Percentiles rank a stretch among this genome's conserved stretches.
These are phyloP conservation scores for Aechmea fasciata DNA, from an alignment of 176 grass and related monocot species.

Conservation along the genomic window DNA sequence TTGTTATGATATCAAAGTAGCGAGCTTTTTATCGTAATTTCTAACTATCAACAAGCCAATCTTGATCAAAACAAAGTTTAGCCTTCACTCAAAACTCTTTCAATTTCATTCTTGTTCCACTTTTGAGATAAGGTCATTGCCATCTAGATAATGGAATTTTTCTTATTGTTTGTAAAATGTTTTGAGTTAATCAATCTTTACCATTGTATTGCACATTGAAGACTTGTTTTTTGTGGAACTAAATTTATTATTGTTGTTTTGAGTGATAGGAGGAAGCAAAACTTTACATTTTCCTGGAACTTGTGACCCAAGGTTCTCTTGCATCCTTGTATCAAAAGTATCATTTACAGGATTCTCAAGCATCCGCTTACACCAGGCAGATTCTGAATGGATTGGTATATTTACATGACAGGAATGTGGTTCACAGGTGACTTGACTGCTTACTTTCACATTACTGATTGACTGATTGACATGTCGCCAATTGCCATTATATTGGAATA, in stretches of 20 bases:
- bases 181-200: not conserved
- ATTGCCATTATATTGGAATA: not conserved
- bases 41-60: not conserved
- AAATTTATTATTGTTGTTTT: not conserved
- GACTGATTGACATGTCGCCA: too few species aligned
- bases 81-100: not conserved
- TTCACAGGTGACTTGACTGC: slow-evolving; percentile 56
- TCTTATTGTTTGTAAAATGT: not conserved
- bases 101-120: not conserved
- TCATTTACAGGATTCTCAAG: slow-evolving; percentile 64
- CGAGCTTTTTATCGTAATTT: not conserved
- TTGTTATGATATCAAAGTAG: not conserved
- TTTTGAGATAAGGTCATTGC: not conserved
- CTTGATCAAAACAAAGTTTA: not conserved
- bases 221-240: not conserved
- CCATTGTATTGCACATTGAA: not conserved
- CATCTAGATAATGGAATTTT: not conserved
- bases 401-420: slow-evolving; percentile 64
- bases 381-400: slow-evolving; percentile 81
- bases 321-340: slow-evolving; percentile 78
- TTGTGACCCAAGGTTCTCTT: slow-evolving; percentile 93
- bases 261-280: slow-evolving; percentile 50
- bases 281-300: slow-evolving; percentile 91
- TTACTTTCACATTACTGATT: not conserved
- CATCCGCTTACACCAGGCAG: slow-evolving; percentile 82